Percentiles rank a stretch among this genome's conserved stretches.
Evolutionary conservation across 208 protist genomes (phyloP).

Genomic region (Crithidia expoeki): DNA sequence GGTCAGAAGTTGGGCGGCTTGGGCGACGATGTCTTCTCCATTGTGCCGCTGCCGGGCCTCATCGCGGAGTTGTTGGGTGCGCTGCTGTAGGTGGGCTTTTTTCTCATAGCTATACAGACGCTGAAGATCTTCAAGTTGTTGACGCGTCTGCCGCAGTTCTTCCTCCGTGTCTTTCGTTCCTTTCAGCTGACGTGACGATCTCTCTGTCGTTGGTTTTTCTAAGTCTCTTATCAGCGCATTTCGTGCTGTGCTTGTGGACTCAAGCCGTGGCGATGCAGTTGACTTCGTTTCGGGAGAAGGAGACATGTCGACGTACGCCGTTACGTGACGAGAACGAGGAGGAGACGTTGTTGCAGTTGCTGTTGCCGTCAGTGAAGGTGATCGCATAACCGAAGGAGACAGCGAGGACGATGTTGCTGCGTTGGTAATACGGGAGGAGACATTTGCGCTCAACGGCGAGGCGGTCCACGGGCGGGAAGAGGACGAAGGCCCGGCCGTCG

Average conservation of each 20-base stretch:
- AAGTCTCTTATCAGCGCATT: neutral
- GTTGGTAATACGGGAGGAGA: neutral
- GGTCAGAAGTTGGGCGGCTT: constrained; percentile 21
- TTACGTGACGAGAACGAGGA: neutral
- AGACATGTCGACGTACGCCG: constrained; percentile 4
- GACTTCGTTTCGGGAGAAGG: neutral
- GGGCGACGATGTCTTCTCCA: constrained; percentile 16
- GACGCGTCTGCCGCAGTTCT: constrained; percentile 22
- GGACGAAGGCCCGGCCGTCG: neutral
- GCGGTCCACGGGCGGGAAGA: neutral
- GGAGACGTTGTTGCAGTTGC: neutral
- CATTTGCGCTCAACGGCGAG: neutral
- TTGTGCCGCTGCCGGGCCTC: constrained; percentile 21
- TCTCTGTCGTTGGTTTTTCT: neutral
- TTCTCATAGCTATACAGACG: constrained; percentile 32
- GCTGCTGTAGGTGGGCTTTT: constrained; percentile 28
- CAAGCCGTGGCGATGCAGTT: neutral
- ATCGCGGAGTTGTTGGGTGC: constrained; percentile 29
- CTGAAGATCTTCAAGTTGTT: constrained; percentile 30
- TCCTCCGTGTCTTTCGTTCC: neutral
- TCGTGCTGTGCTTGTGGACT: neutral
- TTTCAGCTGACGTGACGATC: neutral
- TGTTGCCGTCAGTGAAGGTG: neutral
- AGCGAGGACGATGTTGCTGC: neutral
- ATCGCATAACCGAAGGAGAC: neutral